Evolutionary conservation across 371 early-diverging fungal species (phyloP).

Genomic region (Mortierella sp.): DNA sequence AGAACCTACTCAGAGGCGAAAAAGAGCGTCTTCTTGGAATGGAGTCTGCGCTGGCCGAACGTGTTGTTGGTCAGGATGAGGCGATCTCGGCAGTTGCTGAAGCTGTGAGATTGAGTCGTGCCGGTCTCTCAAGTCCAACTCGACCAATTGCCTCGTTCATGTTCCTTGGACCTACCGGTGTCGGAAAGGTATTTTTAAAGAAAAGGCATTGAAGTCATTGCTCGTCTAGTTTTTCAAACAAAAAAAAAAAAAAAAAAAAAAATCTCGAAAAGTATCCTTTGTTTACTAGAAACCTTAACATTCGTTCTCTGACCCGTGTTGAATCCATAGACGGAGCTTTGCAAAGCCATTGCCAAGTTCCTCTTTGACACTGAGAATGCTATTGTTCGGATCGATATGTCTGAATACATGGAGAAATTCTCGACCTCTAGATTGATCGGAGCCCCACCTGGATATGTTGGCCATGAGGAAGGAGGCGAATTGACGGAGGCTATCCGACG

Average conservation of each 20-base stretch:
- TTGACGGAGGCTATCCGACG: slow-evolving; percentile 91
- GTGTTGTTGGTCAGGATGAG: slow-evolving; percentile 90
- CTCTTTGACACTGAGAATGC: slow-evolving; percentile 85
- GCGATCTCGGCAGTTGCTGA: slow-evolving; percentile 85
- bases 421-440: slow-evolving; percentile 88
- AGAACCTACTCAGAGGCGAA: slow-evolving; percentile 82
- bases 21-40: slow-evolving; percentile 84
- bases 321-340: slow-evolving; percentile 73
- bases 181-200: slow-evolving; percentile 88
- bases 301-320: no score
- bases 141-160: slow-evolving; percentile 92
- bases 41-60: slow-evolving; percentile 71
- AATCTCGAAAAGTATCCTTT: no score
- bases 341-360: slow-evolving; percentile 89
- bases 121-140: slow-evolving; percentile 83
- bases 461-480: slow-evolving; percentile 89
- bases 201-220: slow-evolving; percentile 7
- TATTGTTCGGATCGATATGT: slow-evolving; percentile 93
- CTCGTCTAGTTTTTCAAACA: no score
- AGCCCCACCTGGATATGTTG: slow-evolving; percentile 90
- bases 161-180: slow-evolving; percentile 95
- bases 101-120: slow-evolving; percentile 80
- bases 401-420: slow-evolving; percentile 84
- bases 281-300: slow-evolving; percentile 10
- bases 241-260: no score